Conservation (phyloP, 306 rosid genomes). For the Coriaria nepalensis region DNA sequence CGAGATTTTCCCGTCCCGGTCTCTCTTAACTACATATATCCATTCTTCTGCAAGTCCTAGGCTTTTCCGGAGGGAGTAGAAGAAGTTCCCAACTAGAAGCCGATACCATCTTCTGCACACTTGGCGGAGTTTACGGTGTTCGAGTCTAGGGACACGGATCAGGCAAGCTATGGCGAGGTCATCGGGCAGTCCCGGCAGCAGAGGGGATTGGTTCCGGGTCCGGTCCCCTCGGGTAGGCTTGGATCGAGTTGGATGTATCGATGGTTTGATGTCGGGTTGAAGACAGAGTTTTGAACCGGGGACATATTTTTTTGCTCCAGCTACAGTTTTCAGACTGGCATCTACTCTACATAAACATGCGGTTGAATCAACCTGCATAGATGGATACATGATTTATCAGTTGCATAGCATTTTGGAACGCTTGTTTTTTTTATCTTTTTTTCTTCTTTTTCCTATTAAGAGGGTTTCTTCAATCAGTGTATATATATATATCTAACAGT, state of each 20-base stretch:
- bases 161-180: conserved; percentile 98
- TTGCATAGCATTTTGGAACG: too few relatives aligned
- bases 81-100: conserved; percentile 86
- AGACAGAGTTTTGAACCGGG: conserved; percentile 80
- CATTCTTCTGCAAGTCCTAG: conserved; percentile 99
- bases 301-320: conserved; percentile 90
- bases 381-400: too few relatives aligned
- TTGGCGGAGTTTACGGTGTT: conserved; percentile 76
- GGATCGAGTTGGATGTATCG: conserved; percentile 70
- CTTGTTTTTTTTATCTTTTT: too few relatives aligned
- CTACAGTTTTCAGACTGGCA: conserved; percentile 84
- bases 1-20: conserved; percentile 85
- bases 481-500: too few relatives aligned
- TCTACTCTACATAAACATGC: conserved; percentile 98
- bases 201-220: conserved; percentile 84
- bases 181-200: conserved; percentile 95
- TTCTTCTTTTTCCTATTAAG: too few relatives aligned
- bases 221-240: conserved; percentile 76
- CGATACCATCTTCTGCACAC: conserved; percentile 95
- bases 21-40: conserved; percentile 95
- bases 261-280: too few relatives aligned
- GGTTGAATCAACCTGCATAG: conserved; percentile 77
- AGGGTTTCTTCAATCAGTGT: too few relatives aligned
- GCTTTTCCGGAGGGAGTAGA: conserved; percentile 83
- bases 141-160: conserved; percentile 85